phyloP scores from a whole-genome alignment of 1,284 basidiomycete genomes.

The Cryptococcus sp. region DNA sequence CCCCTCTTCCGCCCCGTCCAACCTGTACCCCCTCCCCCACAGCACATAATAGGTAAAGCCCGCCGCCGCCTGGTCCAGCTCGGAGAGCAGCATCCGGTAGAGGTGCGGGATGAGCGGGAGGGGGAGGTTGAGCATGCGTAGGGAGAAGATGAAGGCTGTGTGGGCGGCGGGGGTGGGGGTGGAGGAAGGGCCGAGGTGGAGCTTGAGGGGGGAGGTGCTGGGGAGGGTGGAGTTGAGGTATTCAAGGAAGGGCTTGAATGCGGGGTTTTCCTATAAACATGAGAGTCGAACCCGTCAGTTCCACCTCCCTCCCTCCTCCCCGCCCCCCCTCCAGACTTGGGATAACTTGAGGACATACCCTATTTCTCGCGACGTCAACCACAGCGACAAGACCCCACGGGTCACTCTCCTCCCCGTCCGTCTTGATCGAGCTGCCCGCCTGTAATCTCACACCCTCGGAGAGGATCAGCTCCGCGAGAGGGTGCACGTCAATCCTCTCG shows the following conservation, averaged over 20 bases:
- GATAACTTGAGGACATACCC: slow-evolving; percentile 53
- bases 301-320: neutral
- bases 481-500: slow-evolving; percentile 63
- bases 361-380: slow-evolving; percentile 72
- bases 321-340: neutral
- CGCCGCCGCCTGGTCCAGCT: slow-evolving; percentile 60
- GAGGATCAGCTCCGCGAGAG: slow-evolving; percentile 73
- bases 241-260: slow-evolving; percentile 65
- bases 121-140: slow-evolving; percentile 88
- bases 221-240: slow-evolving; percentile 58
- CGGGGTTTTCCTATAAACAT: slow-evolving; percentile 54
- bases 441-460: slow-evolving; percentile 53
- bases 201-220: slow-evolving; percentile 10
- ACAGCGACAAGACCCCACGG: slow-evolving; percentile 80
- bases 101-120: slow-evolving; percentile 83
- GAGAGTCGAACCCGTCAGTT: neutral
- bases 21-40: slow-evolving; percentile 48
- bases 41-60: slow-evolving; percentile 43
- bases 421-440: slow-evolving; percentile 82
- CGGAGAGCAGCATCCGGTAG: slow-evolving; percentile 78
- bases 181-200: slow-evolving; percentile 49
- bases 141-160: slow-evolving; percentile 76
- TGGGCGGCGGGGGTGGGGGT: slow-evolving; percentile 49
- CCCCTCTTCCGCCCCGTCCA: slow-evolving; percentile 43
- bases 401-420: slow-evolving; percentile 81